Base-by-base conservation (phyloP, 2,329 filamentous ascomycete genomes). In the Botrytis cinerea region DNA sequence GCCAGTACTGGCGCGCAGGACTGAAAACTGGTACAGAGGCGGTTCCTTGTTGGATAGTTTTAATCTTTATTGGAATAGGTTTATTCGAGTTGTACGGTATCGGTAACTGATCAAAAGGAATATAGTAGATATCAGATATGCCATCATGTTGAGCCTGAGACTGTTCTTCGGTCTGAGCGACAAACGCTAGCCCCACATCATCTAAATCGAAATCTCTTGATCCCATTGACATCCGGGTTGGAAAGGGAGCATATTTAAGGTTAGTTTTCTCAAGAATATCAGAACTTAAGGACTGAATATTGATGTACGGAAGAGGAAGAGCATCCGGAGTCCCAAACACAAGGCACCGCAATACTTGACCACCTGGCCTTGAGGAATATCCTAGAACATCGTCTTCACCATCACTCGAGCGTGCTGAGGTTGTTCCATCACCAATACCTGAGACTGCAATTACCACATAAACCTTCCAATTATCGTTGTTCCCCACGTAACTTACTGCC, bases 1-100 rank as follows among this genome's bases (percentile, higher is more conserved):
- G 51, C 12, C 25, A 54, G n/a, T 1, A 28, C 5, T 2, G 0
- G 2, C 0, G 1, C n/a, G 2, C 14, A 54, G 12, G 14, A 54
- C n/a, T 54, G 5, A 54, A 14, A 54, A 54, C 51, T 54, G 51
- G 51, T 28, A 54, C n/a, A 54, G 51, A 54, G n/a, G 51, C 25
- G 48, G 6, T 51, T 51, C 48, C 48, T 35, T 35, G 35, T 35
- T 35, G 35, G 25, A 2, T 2, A 54, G 25, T 54, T 54, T 16
- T 2, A 0, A 54, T 16, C 7, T 3, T 54, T 54, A n/a, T 54
- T n/a, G 48, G 48, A 54, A 16, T 54, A 54, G n/a, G 25, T n/a
- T n/a, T 25, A 4, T 54, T n/a, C 25, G 6, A 57, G 12, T 28
- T 28, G 16, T 9, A 18, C 51, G n/a, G n/a, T 28, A 14, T 57